Percentiles rank a stretch among this genome's conserved stretches.
phyloP scores from a whole-genome alignment of 129 eudicot species.

The Flaveria ramosissima region DNA sequence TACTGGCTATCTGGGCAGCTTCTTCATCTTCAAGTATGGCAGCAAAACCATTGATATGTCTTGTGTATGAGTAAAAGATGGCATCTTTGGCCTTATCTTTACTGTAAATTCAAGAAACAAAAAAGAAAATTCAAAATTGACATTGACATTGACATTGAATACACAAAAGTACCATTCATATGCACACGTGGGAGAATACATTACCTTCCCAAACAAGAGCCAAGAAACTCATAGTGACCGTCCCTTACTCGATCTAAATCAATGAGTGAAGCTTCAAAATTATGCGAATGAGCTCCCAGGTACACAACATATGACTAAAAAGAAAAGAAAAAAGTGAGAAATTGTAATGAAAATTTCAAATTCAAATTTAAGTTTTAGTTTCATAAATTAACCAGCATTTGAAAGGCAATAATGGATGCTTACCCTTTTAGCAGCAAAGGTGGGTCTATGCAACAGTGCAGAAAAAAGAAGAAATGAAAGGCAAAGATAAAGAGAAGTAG shows the following conservation, averaged over 20 bases:
- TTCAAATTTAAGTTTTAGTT: background rate
- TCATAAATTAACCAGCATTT: too few relatives aligned
- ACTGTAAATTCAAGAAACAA: slow-evolving; percentile 27
- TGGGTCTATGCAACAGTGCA: slow-evolving; percentile 59
- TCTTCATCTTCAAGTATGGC: slow-evolving; percentile 78
- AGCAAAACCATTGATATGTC: slow-evolving; percentile 95
- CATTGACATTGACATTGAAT: background rate
- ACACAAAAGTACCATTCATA: background rate
- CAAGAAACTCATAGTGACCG: slow-evolving; percentile 73
- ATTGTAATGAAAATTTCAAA: background rate
- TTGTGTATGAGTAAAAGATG: slow-evolving; percentile 82
- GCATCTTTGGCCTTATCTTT: slow-evolving; percentile 77
- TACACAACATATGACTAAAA: slow-evolving; percentile 77
- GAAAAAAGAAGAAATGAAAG: slow-evolving; percentile 41
- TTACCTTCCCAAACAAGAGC: slow-evolving; percentile 86
- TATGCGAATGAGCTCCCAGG: slow-evolving; percentile 87
- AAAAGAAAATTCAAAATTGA: background rate
- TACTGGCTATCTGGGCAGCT: slow-evolving; percentile 73
- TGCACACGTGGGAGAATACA: slow-evolving; percentile 15
- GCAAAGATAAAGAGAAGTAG: slow-evolving; percentile 49
- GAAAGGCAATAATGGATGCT: slow-evolving; percentile 34
- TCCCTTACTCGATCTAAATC: slow-evolving; percentile 65
- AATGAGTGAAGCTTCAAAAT: slow-evolving; percentile 33
- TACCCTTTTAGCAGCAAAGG: slow-evolving; percentile 67
- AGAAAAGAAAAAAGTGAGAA: slow-evolving; percentile 2